Evolutionary conservation across 2,329 filamentous ascomycete genomes (phyloP), one percentile per base, ranked within the genome.

Genomic region (Trichoderma harzianum): DNA sequence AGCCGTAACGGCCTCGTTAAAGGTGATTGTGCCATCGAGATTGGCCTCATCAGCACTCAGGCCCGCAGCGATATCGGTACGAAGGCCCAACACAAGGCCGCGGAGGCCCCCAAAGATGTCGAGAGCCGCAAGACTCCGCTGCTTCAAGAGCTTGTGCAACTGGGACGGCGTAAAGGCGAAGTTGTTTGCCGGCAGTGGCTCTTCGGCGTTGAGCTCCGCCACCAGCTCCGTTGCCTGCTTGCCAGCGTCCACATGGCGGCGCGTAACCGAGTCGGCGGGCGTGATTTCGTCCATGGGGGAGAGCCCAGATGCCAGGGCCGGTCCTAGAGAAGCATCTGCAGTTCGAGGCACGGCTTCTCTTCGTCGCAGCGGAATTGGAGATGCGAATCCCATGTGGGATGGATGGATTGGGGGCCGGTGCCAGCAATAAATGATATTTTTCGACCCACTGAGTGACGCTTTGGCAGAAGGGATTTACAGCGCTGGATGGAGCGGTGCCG

Each of bases 111-210:
- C 87, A 73, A 89, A 82, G 18, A 84, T 85, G 63, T 83, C 81
- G 43, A 87, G 84, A 12, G 84, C 86, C 10, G 82, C 72, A 7
- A 87, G 78, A 21, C 80, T 86, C 68, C 86, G 85, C 28, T 85
- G 82, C n/a, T 84, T 85, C 34, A 87, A 76, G 36, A 89, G 82
- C 71, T 86, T 87, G 76, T 86, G 85, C 3, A 89, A 79, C 71
- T 89, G 86, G 5, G 83, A 82, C 2, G 87, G 85, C 0, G 84
- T 83, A 72, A 88, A 89, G 14, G 86, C 87, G 72, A 89, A 89
- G 7, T 81, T 83, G 75, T 86, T 87, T 70, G 75, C 74, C 12
- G 77, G 73, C 21, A 77, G 67, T 36, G 77, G 78, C 6, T 74
- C 64, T 30, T 79, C 76, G 24, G 78, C 74, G 64, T 72, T 73